Evolutionary conservation across 352 stramenopile species (phyloP), one percentile per base, ranked within the genome.

Genomic region (Phytophthora fragariaefolia): DNA sequence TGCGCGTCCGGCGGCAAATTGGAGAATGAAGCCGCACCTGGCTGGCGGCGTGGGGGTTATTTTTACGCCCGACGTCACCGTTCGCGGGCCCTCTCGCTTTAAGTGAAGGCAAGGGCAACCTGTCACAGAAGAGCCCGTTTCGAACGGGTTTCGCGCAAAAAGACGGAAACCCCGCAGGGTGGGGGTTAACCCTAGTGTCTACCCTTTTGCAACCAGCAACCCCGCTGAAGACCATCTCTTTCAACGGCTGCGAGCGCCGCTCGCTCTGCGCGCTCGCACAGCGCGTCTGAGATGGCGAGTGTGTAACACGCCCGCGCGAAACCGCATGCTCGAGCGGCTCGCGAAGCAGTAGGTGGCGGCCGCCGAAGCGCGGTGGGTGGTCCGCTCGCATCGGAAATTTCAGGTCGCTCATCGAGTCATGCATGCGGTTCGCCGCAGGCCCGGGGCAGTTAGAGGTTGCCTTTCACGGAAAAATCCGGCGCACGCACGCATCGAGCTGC

Each of bases 1-100:
- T 82, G 71, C 56, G 71, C 63, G 52, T 68, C 52, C 72, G 57
- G 32, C 62, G 65, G 71, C 61, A 76, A 73, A 83, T 85, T 85
- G 63, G 61, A 71, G 63, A 87, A 83, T 87, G 79, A 81, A 62
- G 58, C 62, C 42, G 58, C 30, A 72, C 32, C 23, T 38, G 28
- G 45, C 62, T 51, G 60, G 49, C 34, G 54, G 50, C 32, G 58
- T 40, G 49, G 62, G 58, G 52, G 61, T 78, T 82, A 74, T 79
- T 82, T 79, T 73, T 74, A 60, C 47, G 60, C 40, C 42, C 57
- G 56, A 66, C 34, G 63, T 61, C 54, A 71, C 58, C 51, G 58
- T 49, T 27, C 28, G 58, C 52, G 36, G 40, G 61, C 57, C 57
- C 49, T 55, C 17, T 62, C 57, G 48, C 52, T 60, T 61, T 62